Percentiles rank a stretch among this genome's conserved stretches.
phyloP scores from a whole-genome alignment of 768 basidiomycete genomes.

The Phlegmacium glaucopus region DNA sequence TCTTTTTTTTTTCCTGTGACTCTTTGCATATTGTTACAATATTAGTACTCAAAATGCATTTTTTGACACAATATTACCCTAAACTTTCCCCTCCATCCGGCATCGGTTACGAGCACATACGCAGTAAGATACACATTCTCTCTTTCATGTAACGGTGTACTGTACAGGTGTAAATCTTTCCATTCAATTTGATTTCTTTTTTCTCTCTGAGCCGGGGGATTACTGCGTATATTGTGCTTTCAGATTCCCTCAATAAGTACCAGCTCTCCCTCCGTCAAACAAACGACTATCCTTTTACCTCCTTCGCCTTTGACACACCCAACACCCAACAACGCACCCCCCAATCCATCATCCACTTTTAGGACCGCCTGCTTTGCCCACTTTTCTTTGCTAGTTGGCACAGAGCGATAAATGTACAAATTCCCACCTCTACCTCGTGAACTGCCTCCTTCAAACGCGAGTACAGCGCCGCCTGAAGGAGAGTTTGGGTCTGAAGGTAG shows the following conservation, averaged over 20 bases:
- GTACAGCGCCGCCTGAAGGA: conserved; percentile 46
- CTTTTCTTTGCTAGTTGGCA: conserved; percentile 39
- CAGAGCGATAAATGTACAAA: conserved; percentile 77
- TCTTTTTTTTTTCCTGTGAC: too few species aligned
- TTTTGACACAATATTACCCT: too few species aligned
- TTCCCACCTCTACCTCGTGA: conserved; percentile 68
- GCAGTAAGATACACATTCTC: too few species aligned
- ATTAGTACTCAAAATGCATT: too few species aligned
- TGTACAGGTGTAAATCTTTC: too few species aligned
- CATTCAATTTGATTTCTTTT: too few species aligned
- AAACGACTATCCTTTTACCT: conserved; percentile 44
- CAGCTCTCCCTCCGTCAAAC: conserved; percentile 75
- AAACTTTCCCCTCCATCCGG: too few species aligned
- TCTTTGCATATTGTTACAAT: too few species aligned
- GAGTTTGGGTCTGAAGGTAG: conserved; percentile 29
- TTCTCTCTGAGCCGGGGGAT: too few species aligned
- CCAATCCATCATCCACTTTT: conserved; percentile 63
- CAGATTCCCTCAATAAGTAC: conserved; percentile 47
- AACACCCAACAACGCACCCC: conserved; percentile 79
- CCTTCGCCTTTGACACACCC: conserved; percentile 39
- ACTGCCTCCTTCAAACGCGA: conserved; percentile 82
- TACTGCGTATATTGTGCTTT: too few species aligned
- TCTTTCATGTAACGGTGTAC: too few species aligned
- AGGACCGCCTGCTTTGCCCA: conserved; percentile 82
- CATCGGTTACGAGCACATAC: too few species aligned